These are phyloP conservation scores for Botrytis porri DNA, from an alignment of 2,329 filamentous ascomycete genomes.

Conservation along the genomic window DNA sequence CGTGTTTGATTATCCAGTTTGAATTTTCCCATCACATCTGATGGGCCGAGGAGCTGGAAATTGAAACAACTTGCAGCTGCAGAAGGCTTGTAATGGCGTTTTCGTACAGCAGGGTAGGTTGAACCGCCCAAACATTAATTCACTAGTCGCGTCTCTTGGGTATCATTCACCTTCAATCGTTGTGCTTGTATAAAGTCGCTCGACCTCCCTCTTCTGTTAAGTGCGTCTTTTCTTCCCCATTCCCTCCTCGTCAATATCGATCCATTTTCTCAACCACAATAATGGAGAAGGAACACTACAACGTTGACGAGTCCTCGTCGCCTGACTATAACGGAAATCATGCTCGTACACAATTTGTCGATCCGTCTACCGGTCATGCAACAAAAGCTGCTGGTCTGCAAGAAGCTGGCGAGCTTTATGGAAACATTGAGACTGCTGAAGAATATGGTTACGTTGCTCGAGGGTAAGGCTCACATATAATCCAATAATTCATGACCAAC, in stretches of 20 bases:
- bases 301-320: slow-evolving; percentile 26
- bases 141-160: background rate
- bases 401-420: slow-evolving; percentile 53
- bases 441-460: slow-evolving; percentile 50
- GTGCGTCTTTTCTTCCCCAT: background rate
- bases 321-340: slow-evolving; percentile 26
- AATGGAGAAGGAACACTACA: slow-evolving; percentile 33
- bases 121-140: slow-evolving; percentile 3
- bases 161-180: slow-evolving; percentile 1
- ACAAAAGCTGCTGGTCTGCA: slow-evolving; percentile 38
- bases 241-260: background rate
- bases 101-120: background rate
- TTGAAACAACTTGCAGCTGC: slow-evolving; percentile 14
- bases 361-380: slow-evolving; percentile 29
- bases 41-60: slow-evolving; percentile 21
- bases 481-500: background rate
- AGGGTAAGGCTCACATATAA: slow-evolving; percentile 40
- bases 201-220: background rate
- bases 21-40: slow-evolving; percentile 2
- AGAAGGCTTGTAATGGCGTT: slow-evolving; percentile 10
- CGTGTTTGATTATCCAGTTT: background rate
- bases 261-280: slow-evolving; percentile 12
- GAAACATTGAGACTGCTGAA: slow-evolving; percentile 49
- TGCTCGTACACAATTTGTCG: slow-evolving; percentile 27
- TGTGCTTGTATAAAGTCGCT: slow-evolving; percentile 11